Evolutionary conservation across 805 yeast genomes (phyloP).

Genomic region (Jamesozyma jinghongensis): DNA sequence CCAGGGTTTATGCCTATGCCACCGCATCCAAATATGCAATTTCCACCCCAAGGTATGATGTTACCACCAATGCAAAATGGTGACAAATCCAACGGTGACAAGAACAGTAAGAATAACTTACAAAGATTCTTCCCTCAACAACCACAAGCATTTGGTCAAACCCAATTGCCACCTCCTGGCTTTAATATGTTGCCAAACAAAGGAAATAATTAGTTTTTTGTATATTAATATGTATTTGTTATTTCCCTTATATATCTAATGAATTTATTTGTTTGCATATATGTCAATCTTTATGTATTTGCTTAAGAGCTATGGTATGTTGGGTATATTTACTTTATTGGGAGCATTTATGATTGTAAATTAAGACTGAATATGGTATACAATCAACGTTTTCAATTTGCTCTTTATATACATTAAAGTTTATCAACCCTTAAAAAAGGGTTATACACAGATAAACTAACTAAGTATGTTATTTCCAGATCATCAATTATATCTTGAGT

Average conservation of each 20-base stretch:
- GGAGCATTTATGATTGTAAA: no score
- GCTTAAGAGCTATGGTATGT: no score
- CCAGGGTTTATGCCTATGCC: constrained; percentile 27
- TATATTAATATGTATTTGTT: background rate
- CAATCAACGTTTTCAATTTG: no score
- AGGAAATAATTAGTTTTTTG: background rate
- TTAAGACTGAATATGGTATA: no score
- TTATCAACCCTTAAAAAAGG: no score
- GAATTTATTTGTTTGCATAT: no score
- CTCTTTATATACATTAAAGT: no score
- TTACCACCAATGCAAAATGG: constrained; percentile 1
- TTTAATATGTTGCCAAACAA: background rate
- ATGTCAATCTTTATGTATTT: no score
- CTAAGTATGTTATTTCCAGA: no score
- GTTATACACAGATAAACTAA: no score
- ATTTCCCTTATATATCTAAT: background rate
- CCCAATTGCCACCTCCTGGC: background rate
- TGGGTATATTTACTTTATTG: no score
- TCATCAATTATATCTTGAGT: no score
- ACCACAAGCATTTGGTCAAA: constrained; percentile 3
- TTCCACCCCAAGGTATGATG: constrained; percentile 11
- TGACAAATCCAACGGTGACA: constrained; percentile 1
- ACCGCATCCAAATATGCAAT: constrained; percentile 21
- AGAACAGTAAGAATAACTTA: constrained; percentile 1
- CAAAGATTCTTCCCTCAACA: constrained; percentile 18